phyloP scores from a whole-genome alignment of 495 filamentous ascomycete genomes.

The Aspergillus bertholletiae region DNA sequence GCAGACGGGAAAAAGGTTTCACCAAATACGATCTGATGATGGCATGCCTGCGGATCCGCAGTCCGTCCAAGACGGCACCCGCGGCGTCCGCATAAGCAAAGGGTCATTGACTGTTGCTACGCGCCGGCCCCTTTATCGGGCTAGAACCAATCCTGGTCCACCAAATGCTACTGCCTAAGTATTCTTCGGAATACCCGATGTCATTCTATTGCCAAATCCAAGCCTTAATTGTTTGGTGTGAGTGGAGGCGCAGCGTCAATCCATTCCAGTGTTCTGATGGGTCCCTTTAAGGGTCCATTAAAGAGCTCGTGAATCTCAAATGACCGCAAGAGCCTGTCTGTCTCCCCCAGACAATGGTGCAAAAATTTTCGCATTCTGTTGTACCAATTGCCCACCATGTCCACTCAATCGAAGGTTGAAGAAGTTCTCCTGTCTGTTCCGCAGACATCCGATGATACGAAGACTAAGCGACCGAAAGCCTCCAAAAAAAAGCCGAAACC shows the following conservation, averaged over 20 bases:
- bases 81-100: neutral
- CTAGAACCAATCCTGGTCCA: neutral
- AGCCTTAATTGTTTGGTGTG: neutral
- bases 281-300: neutral
- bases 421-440: neutral
- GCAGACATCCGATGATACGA: neutral
- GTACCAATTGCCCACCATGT: neutral
- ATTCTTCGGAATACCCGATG: neutral
- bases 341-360: neutral
- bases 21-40: neutral
- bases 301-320: neutral
- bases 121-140: neutral
- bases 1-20: neutral
- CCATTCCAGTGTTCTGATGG: neutral
- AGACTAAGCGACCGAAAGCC: neutral
- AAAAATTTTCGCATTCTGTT: neutral
- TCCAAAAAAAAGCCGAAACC: neutral
- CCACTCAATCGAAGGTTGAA: neutral
- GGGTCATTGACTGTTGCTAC: too few species aligned
- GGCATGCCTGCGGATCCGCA: neutral
- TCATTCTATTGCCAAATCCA: neutral
- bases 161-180: constrained; percentile 3
- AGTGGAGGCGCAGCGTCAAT: neutral
- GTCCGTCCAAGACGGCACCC: neutral
- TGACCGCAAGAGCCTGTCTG: neutral